Percentiles rank a stretch among this genome's conserved stretches.
Evolutionary conservation across 2,329 filamentous ascomycete genomes (phyloP).

Genomic region (Nothophaeocryptopus gaeumannii): DNA sequence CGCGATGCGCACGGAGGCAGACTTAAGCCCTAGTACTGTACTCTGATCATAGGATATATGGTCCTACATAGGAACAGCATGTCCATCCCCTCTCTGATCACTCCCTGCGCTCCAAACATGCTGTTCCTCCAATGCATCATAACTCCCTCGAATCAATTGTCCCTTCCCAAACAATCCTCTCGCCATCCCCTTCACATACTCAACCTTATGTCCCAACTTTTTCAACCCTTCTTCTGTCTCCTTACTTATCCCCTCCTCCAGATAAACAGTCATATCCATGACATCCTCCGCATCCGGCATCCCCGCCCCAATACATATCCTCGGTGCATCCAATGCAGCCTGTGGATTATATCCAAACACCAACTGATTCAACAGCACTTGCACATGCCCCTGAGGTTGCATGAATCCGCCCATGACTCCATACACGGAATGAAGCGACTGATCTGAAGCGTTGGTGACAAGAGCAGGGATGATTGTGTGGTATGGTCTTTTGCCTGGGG

Average conservation of each 20-base stretch:
- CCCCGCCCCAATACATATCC: constrained; percentile 80
- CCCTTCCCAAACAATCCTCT: constrained; percentile 78
- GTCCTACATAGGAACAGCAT: constrained; percentile 54
- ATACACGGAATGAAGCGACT: constrained; percentile 76
- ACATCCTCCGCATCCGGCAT: constrained; percentile 61
- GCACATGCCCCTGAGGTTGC: constrained; percentile 95
- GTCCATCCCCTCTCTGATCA: constrained; percentile 81
- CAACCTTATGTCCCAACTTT: constrained; percentile 69
- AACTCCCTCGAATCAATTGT: constrained; percentile 76
- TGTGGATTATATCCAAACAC: constrained; percentile 80
- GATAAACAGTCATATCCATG: constrained; percentile 64
- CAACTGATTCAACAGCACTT: constrained; percentile 86
- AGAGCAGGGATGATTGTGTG: constrained; percentile 97
- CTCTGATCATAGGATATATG: background rate
- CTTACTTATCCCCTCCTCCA: constrained; percentile 77
- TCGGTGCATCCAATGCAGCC: constrained; percentile 81
- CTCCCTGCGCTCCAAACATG: constrained; percentile 85
- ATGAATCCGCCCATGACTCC: constrained; percentile 99
- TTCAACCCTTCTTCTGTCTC: constrained; percentile 66
- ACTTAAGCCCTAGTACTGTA: too few relatives aligned
- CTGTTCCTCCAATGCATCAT: constrained; percentile 63
- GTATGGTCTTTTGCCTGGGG: constrained; percentile 83
- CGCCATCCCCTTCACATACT: constrained; percentile 62
- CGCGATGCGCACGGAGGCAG: too few relatives aligned
- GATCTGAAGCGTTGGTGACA: constrained; percentile 73